phyloP scores from a whole-genome alignment of 1,284 basidiomycete genomes.

The Vanrija sp. region DNA sequence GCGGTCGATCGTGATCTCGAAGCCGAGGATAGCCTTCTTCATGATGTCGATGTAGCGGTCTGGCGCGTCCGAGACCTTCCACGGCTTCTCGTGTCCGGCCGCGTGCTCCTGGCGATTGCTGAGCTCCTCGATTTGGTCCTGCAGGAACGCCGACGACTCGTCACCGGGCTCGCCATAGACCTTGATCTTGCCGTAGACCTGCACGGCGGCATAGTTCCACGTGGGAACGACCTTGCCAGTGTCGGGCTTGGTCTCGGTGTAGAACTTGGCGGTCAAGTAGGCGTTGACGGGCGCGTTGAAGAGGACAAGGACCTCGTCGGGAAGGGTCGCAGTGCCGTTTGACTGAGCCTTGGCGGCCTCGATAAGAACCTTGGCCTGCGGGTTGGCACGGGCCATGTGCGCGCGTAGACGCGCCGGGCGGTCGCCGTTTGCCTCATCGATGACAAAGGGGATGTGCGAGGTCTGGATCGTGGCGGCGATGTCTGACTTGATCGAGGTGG shows the following conservation, averaged over 20 bases:
- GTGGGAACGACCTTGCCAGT: conserved; percentile 49
- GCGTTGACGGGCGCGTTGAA: conserved; percentile 43
- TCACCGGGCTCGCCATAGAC: conserved; percentile 27
- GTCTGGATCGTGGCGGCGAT: conserved; percentile 45
- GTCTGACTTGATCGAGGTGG: conserved; percentile 46
- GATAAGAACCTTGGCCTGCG: conserved; percentile 42
- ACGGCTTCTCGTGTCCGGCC: conserved; percentile 20
- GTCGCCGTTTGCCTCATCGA: conserved; percentile 28
- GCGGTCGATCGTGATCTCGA: conserved; percentile 46
- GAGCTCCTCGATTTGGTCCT: conserved; percentile 38
- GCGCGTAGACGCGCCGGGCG: conserved; percentile 28
- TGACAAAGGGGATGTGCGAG: conserved; percentile 51
- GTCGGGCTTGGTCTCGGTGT: conserved; percentile 42
- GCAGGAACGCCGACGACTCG: conserved; percentile 25
- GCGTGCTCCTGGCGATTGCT: conserved; percentile 27
- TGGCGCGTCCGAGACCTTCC: conserved; percentile 49
- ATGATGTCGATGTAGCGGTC: conserved; percentile 44
- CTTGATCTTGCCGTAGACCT: conserved; percentile 42
- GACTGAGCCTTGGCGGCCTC: conserved; percentile 8
- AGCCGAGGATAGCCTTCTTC: conserved; percentile 49
- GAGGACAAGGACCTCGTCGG: conserved; percentile 43
- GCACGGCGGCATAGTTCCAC: conserved; percentile 49
- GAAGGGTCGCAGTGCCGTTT: conserved; percentile 7
- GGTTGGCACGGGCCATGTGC: conserved; percentile 48
- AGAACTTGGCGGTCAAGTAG: conserved; percentile 48